Conservation (phyloP, 1,139 yeast species). For the Lodderomyces parapsilosis region DNA sequence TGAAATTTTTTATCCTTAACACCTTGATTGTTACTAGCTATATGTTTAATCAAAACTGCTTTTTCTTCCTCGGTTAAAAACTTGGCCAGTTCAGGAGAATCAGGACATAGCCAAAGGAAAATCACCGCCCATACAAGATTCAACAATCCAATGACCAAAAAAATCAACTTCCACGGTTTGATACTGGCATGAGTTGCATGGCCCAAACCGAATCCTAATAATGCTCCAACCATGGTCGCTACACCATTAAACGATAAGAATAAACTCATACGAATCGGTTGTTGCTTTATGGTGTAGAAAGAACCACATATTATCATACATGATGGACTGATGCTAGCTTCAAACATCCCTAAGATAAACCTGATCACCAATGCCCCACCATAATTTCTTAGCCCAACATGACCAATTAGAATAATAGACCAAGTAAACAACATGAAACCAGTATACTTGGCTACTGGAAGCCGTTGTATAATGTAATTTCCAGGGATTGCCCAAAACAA, state of each 20-base stretch:
- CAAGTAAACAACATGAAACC: slow-evolving; percentile 46
- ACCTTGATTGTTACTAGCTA: slow-evolving; percentile 28
- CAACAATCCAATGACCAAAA: slow-evolving; percentile 48
- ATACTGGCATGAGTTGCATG: slow-evolving; percentile 24
- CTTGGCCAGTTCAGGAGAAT: slow-evolving; percentile 40
- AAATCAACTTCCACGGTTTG: slow-evolving; percentile 27
- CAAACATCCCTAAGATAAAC: slow-evolving; percentile 40
- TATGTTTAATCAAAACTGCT: slow-evolving; percentile 20
- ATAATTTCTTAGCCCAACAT: slow-evolving; percentile 43
- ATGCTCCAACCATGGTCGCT: slow-evolving; percentile 31
- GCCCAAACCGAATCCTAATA: slow-evolving; percentile 34
- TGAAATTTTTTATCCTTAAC: slow-evolving; percentile 22
- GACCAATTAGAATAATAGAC: slow-evolving; percentile 52
- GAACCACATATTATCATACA: slow-evolving; percentile 25
- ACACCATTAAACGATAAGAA: slow-evolving; percentile 31
- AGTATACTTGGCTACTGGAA: slow-evolving; percentile 53
- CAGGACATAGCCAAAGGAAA: slow-evolving; percentile 33
- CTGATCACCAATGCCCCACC: slow-evolving; percentile 51
- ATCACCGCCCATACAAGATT: slow-evolving; percentile 25
- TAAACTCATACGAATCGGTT: slow-evolving; percentile 33
- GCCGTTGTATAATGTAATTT: slow-evolving; percentile 48
- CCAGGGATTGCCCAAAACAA: slow-evolving; percentile 54
- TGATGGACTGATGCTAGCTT: slow-evolving; percentile 35
- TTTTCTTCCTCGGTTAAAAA: slow-evolving; percentile 40
- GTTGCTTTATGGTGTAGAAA: slow-evolving; percentile 28